Percentiles rank a stretch among this genome's conserved stretches.
These are phyloP conservation scores for Didymella glomerata DNA, from an alignment of 2,329 filamentous ascomycete genomes.

Conservation along the genomic window DNA sequence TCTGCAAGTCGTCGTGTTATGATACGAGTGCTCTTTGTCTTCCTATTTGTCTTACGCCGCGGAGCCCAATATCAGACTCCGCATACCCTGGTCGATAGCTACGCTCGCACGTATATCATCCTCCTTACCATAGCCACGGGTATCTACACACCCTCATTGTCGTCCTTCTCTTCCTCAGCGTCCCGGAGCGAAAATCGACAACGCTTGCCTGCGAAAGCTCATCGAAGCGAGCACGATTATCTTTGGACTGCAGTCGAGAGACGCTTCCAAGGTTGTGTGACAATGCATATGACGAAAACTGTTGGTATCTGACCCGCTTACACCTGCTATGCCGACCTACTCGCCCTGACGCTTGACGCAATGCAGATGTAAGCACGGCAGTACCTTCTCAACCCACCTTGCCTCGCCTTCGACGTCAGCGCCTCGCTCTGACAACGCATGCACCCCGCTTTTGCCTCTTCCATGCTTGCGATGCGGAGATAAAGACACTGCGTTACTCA, in stretches of 20 bases:
- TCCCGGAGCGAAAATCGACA: not conserved
- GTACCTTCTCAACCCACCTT: conserved; percentile 5
- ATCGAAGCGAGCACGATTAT: conserved; percentile 6
- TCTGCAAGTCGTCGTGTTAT: not conserved
- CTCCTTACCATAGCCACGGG: not conserved
- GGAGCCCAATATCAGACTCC: not conserved
- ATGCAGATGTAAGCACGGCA: conserved; percentile 13
- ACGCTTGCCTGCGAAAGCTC: not conserved
- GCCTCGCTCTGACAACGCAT: conserved; percentile 8
- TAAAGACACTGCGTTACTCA: conserved; percentile 10
- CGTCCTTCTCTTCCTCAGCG: not conserved
- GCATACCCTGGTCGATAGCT: not conserved
- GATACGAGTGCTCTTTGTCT: not conserved
- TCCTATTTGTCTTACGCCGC: not conserved
- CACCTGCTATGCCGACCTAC: not conserved
- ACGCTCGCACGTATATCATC: not conserved
- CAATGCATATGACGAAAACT: not conserved
- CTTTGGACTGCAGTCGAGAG: conserved; percentile 2
- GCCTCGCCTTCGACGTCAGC: conserved; percentile 2
- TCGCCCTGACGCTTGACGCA: conserved; percentile 15
- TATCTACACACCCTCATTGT: not conserved
- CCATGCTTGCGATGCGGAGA: not conserved
- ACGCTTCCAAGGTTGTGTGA: not conserved
- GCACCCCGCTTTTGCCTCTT: conserved; percentile 18
- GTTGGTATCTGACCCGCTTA: not conserved